Base-by-base conservation (phyloP, 257 asterid genomes). In the Sherardia arvensis region DNA sequence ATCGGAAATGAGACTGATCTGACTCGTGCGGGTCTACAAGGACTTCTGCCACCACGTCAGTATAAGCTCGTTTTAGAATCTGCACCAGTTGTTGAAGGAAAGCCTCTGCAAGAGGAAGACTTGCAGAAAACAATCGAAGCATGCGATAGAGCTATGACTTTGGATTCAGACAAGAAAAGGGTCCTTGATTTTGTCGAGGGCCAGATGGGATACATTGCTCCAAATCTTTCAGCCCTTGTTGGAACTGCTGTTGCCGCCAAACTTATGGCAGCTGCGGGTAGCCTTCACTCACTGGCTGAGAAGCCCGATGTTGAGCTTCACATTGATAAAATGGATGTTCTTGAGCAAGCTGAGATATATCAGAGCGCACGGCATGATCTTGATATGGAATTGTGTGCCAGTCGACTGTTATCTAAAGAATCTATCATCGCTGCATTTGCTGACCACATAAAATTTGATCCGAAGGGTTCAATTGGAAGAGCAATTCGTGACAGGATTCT, bases 211-310 rank as follows among this genome's bases (percentile, higher is more conserved):
- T 88, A 83, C 67, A 92, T 92, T 57, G 97, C 98, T 55, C 98
- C 97, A 5, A 92, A 92, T 80, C 91, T 92, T 54, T 92, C 98
- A 12, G 95, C 97, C 69, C 79, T 92, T 55, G 95, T 88, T 61
- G 98, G 98, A 66, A 89, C 89, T 77, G 98, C 95, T 29, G 98
- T 92, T 66, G 98, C 97, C 23, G 98, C 98, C 36, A 92, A 92
- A 65, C 91, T 92, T 26, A 85, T 92, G 94, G 98, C 97, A 65
- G 85, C 94, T 61, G 98, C 97, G 32, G 98, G 98, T 57, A 97
- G 98, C 67, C 91, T 92, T 55, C 71, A 87, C 14, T 74, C 95
- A 3, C 72, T 92, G 65, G 89, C 98, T 22, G 88, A 92, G 82
- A 92, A 88, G 95, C 97, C 98, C 72, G 89, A 92, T 67, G 98